Conservation (phyloP, 805 yeast species). For the Teunomyces pallodes region DNA sequence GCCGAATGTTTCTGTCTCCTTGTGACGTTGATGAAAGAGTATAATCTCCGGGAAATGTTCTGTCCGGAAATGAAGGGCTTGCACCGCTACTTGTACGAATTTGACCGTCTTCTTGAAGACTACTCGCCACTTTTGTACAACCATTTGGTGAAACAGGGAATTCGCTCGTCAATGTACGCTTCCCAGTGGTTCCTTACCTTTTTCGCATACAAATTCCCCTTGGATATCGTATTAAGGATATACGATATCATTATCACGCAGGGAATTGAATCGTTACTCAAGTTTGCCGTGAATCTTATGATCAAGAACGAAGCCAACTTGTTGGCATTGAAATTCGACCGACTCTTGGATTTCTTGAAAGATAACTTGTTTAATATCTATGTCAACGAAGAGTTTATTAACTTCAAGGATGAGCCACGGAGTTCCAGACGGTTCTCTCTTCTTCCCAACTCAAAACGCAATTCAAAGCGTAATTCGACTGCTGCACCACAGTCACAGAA, state of each 20-base stretch:
- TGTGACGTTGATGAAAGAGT: slow-evolving; percentile 78
- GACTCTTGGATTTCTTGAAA: slow-evolving; percentile 71
- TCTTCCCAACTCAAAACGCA: slow-evolving; percentile 22
- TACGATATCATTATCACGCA: slow-evolving; percentile 87
- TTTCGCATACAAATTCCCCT: slow-evolving; percentile 92
- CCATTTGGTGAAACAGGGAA: slow-evolving; percentile 83
- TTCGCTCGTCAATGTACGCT: slow-evolving; percentile 92
- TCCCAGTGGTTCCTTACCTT: slow-evolving; percentile 96
- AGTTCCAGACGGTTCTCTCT: slow-evolving; percentile 19
- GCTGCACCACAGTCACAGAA: slow-evolving; percentile 7
- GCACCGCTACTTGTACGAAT: slow-evolving; percentile 80
- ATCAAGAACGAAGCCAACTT: slow-evolving; percentile 60
- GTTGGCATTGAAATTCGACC: slow-evolving; percentile 67
- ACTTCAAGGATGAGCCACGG: slow-evolving; percentile 12
- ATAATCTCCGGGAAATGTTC: slow-evolving; percentile 74
- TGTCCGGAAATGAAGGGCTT: slow-evolving; percentile 93
- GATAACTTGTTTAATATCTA: slow-evolving; percentile 75
- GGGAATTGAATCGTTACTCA: slow-evolving; percentile 82
- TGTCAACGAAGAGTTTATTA: slow-evolving; percentile 40
- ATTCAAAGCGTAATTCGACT: slow-evolving; percentile 13
- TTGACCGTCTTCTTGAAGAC: slow-evolving; percentile 83
- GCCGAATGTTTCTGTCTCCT: slow-evolving; percentile 82
- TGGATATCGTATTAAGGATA: slow-evolving; percentile 81
- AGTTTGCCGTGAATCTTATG: slow-evolving; percentile 82
- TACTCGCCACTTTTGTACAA: slow-evolving; percentile 65